phyloP scores from a whole-genome alignment of 495 filamentous ascomycete genomes.

The Lasiosphaeris hirsuta region DNA sequence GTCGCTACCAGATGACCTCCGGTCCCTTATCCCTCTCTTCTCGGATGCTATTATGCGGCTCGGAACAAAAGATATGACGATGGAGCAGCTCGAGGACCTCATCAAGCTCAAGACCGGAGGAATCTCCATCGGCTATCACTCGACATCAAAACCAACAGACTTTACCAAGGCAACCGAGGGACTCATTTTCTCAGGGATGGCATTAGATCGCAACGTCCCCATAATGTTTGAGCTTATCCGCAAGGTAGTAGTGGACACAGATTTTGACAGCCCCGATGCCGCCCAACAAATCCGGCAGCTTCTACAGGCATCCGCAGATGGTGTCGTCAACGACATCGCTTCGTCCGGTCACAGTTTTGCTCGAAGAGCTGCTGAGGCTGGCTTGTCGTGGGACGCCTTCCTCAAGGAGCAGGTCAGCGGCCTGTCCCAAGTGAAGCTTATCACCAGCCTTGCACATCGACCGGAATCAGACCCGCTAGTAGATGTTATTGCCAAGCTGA shows the following conservation, averaged over 20 bases:
- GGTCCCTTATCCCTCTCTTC: conserved; percentile 83
- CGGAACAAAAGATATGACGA: conserved; percentile 78
- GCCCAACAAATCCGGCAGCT: conserved; percentile 80
- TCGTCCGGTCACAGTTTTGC: conserved; percentile 84
- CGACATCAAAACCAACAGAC: conserved; percentile 69
- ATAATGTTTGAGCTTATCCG: conserved; percentile 86
- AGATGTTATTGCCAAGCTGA: conserved; percentile 80
- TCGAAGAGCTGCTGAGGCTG: conserved; percentile 74
- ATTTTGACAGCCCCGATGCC: conserved; percentile 80
- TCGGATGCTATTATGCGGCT: conserved; percentile 89
- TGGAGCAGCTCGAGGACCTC: conserved; percentile 92
- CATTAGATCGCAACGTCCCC: conserved; percentile 81
- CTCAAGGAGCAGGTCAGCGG: conserved; percentile 79
- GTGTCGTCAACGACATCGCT: conserved; percentile 87
- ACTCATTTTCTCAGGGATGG: conserved; percentile 75
- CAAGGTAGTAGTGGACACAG: conserved; percentile 76
- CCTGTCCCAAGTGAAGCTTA: conserved; percentile 83
- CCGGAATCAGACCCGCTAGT: conserved; percentile 59
- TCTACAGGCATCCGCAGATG: conserved; percentile 77
- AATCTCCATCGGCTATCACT: conserved; percentile 72
- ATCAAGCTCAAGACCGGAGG: conserved; percentile 98
- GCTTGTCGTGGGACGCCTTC: conserved; percentile 65
- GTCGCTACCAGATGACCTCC: conserved; percentile 78
- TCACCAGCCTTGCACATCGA: conserved; percentile 55
- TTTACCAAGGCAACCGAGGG: conserved; percentile 72